Evolutionary conservation across 208 protist genomes (phyloP).

Genomic region (Tritrichomonas foetus): DNA sequence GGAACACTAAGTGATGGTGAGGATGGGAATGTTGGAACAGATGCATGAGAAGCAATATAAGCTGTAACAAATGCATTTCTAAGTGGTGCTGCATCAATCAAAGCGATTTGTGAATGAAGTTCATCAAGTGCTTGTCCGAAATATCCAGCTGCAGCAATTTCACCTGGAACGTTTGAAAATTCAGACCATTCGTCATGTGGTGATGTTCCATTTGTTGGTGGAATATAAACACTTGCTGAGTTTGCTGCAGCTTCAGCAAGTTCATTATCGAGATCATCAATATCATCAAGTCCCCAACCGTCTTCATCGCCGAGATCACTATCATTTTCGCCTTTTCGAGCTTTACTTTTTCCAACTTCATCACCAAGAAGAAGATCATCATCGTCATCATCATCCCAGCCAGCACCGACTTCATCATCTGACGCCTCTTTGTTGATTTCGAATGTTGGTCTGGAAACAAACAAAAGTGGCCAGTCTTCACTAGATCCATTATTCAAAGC

Average conservation of each 20-base stretch:
- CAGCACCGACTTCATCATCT: not conserved
- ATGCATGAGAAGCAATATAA: not conserved
- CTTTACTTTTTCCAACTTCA: not conserved
- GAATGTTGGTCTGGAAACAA: not conserved
- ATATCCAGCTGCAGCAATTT: not conserved
- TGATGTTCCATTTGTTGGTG: not conserved
- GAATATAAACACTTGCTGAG: not conserved
- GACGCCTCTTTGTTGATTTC: not conserved
- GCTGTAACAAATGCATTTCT: not conserved
- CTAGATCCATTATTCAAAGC: not conserved
- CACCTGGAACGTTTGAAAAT: not conserved
- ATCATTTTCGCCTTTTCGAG: not conserved
- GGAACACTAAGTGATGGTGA: not conserved
- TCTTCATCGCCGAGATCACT: not conserved
- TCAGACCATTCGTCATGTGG: not conserved
- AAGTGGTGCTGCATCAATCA: not conserved
- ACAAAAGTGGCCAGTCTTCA: slow-evolving; percentile 4
- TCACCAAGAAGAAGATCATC: not conserved
- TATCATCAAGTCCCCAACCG: not conserved
- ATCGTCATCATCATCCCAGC: not conserved
- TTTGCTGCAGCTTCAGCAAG: not conserved
- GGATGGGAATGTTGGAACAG: not conserved
- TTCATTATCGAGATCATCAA: not conserved
- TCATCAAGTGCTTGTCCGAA: not conserved
- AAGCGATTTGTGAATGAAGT: not conserved